These are phyloP conservation scores for Phyllosticta citriasiana DNA, from an alignment of 2,329 filamentous ascomycete genomes.

Conservation along the genomic window DNA sequence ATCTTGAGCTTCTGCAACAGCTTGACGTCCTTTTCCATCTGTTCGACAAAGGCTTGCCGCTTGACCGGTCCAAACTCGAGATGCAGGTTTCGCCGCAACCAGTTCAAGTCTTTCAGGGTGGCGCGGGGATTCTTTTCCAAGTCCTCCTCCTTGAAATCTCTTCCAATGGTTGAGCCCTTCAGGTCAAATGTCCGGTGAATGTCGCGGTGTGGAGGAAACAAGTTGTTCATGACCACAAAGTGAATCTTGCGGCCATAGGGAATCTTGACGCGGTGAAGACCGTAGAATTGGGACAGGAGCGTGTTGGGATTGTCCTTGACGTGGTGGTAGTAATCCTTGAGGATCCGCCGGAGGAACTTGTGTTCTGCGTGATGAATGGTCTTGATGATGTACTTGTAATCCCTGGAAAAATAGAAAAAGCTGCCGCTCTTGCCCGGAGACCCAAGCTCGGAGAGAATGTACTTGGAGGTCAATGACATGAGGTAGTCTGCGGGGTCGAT, in stretches of 20 bases:
- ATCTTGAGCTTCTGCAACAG: constrained; percentile 83
- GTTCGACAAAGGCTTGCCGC: constrained; percentile 77
- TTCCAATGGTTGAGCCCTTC: constrained; percentile 90
- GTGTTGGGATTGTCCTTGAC: constrained; percentile 93
- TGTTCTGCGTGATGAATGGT: constrained; percentile 95
- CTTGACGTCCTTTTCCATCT: constrained; percentile 78
- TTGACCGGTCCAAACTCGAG: constrained; percentile 84
- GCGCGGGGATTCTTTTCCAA: constrained; percentile 81
- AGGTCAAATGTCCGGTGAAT: constrained; percentile 96
- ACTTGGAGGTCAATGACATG: constrained; percentile 96
- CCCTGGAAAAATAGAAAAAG: constrained; percentile 98
- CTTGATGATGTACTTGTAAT: constrained; percentile 99
- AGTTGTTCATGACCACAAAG: constrained; percentile 99
- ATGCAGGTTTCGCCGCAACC: constrained; percentile 75
- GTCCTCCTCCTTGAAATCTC: constrained; percentile 83
- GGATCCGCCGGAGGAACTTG: constrained; percentile 72
- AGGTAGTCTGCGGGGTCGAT: constrained; percentile 96
- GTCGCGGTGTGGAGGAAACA: constrained; percentile 93
- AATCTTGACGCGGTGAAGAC: constrained; percentile 94
- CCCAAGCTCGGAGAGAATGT: constrained; percentile 92
- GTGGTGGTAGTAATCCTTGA: constrained; percentile 89
- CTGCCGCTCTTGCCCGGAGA: constrained; percentile 97
- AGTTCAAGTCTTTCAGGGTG: constrained; percentile 94
- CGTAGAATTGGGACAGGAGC: constrained; percentile 93
- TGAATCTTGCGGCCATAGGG: constrained; percentile 97